These are phyloP conservation scores for Mrakia frigida DNA, from an alignment of 768 basidiomycete genomes.

Conservation along the genomic window DNA sequence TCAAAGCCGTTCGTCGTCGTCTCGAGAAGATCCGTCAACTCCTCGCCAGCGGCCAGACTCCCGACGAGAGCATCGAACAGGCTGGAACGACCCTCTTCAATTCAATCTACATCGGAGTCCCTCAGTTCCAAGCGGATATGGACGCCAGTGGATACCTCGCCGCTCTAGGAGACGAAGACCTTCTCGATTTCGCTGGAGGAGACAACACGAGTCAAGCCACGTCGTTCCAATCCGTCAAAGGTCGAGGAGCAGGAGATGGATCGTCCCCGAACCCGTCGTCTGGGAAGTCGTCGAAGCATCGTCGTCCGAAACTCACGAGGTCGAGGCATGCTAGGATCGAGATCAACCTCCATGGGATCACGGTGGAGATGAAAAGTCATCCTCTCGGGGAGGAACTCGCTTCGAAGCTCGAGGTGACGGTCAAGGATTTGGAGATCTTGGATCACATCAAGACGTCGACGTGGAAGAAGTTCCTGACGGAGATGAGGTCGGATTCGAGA, in stretches of 20 bases:
- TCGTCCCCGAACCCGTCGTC: constrained; percentile 14
- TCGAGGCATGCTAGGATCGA: constrained; percentile 79
- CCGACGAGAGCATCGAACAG: constrained; percentile 50
- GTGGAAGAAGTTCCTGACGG: constrained; percentile 94
- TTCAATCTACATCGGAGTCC: constrained; percentile 88
- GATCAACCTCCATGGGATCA: constrained; percentile 62
- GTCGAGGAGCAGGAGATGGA: constrained; percentile 18
- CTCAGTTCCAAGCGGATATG: constrained; percentile 64
- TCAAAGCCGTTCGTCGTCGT: constrained; percentile 77
- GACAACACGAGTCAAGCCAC: constrained; percentile 67
- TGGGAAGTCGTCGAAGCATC: constrained; percentile 5
- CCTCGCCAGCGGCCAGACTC: constrained; percentile 76
- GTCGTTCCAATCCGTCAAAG: constrained; percentile 77
- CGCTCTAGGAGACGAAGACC: constrained; percentile 77
- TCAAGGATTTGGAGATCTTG: constrained; percentile 76
- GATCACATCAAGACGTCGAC: constrained; percentile 98
- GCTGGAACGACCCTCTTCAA: constrained; percentile 81
- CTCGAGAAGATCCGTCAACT: constrained; percentile 87
- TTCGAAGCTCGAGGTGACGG: constrained; percentile 61
- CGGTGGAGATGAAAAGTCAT: constrained; percentile 55
- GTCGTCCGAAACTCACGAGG: constrained; percentile 51
- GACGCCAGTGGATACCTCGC: constrained; percentile 75
- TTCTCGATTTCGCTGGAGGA: constrained; percentile 58
- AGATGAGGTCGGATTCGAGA: constrained; percentile 71
- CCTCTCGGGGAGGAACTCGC: constrained; percentile 40